Base-by-base conservation (phyloP, 176 grass and related monocot species). In the Ensete glaucum region DNA sequence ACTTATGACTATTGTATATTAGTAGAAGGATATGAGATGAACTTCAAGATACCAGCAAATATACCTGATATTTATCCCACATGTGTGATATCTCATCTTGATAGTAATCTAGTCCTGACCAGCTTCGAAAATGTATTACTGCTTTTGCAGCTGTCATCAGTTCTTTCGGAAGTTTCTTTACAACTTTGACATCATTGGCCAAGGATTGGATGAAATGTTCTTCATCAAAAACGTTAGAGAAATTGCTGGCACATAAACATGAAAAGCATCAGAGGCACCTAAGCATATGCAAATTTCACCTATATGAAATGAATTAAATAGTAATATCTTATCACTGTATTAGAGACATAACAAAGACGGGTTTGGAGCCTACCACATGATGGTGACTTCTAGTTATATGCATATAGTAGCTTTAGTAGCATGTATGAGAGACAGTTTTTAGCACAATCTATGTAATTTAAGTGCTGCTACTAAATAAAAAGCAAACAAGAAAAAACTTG, bases 211-310 rank as follows among this genome's bases (percentile, higher is more conserved):
- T 87, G 62, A 99, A 99, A 69, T 91, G 76, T 23, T 89, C 82
- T 75, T 94, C 90, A 55, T 99, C 88, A 72, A 99, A 99, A 21
- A 99, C 90, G 82, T 99, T 85, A 79, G 88, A 92, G 76, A 99
- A 99, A 66, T 91, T 99, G 77, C 91, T 99, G 88, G 8, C 11
- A 57, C 14, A 74, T 50, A 25, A 70, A 51, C 34, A 51, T 11
- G 9, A 70, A 50, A 21, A 65, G 6, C 6, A 70, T 67, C 67
- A 70, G 67, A 70, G 67, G 13, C 15, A 16, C 1, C 67, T 50
- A 26, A 11, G 13, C 2, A 17, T 1, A 19, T 21, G 13, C 4
- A 60, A 60, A 20, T 60, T 60, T 60, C n/a, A 15, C 14, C 16
- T 57, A 57, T 57, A 17, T 60, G 34, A 60, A 60, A 4, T 60